Conservation (phyloP, 2,329 filamentous ascomycete species). For the Peltaster fructicola region DNA sequence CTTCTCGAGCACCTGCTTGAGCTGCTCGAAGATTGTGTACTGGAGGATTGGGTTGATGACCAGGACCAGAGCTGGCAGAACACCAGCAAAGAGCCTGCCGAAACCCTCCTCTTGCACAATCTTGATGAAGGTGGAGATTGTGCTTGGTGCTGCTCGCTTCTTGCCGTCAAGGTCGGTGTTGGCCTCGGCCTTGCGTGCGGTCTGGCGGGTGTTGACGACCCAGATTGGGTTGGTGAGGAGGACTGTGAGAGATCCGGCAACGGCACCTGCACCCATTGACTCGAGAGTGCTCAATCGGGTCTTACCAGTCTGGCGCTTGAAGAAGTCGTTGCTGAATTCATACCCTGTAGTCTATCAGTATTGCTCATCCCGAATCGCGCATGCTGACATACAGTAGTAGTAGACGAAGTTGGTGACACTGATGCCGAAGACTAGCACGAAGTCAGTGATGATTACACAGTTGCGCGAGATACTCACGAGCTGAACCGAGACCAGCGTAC, state of each 20-base stretch:
- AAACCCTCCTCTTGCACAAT: slow-evolving; percentile 74
- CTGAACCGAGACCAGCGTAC: slow-evolving; percentile 84
- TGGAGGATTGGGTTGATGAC: slow-evolving; percentile 98
- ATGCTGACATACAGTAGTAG: slow-evolving; percentile 58
- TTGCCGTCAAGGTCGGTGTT: slow-evolving; percentile 22
- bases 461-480: too few relatives aligned
- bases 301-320: slow-evolving; percentile 58
- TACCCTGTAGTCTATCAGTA: slow-evolving; percentile 40
- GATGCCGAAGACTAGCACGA: slow-evolving; percentile 91
- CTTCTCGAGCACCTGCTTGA: slow-evolving; percentile 81
- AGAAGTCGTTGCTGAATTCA: slow-evolving; percentile 82
- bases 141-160: slow-evolving; percentile 44
- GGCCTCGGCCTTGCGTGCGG: slow-evolving; percentile 55
- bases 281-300: slow-evolving; percentile 79
- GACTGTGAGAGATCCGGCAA: slow-evolving; percentile 87
- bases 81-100: slow-evolving; percentile 72
- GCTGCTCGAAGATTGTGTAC: slow-evolving; percentile 96
- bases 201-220: slow-evolving; percentile 98
- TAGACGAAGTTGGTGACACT: slow-evolving; percentile 98
- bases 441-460: too few relatives aligned
- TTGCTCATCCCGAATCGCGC: too few relatives aligned
- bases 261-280: slow-evolving; percentile 84
- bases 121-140: slow-evolving; percentile 62
- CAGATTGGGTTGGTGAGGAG: slow-evolving; percentile 97
- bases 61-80: slow-evolving; percentile 78